Base-by-base conservation (phyloP, 352 stramenopile genomes). In the Pythium plurisporium region DNA sequence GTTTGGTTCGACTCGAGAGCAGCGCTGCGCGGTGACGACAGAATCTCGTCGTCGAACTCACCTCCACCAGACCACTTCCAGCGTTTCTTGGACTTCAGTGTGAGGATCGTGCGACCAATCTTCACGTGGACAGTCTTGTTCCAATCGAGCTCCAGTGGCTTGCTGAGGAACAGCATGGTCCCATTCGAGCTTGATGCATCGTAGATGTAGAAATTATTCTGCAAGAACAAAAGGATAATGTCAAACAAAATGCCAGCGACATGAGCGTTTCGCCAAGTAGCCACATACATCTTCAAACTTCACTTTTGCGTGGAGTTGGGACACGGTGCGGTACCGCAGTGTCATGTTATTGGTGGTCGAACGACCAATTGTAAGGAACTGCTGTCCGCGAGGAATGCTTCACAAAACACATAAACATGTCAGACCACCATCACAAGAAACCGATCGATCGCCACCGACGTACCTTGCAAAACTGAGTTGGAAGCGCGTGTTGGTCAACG, bases 401-500 rank as follows among this genome's bases (percentile, higher is more conserved):
- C 47, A 50, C 26, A 51, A 23, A 29, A 34, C 11, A 66, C 38
- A 50, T 17, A 31, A 26, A 29, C 49, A 47, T 23, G 34, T 57
- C 5, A 58, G 49, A 50, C 7, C 36, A 47, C 27, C 15, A 44
- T n/a, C 5, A 7, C 29, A 8, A 5, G n/a, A 5, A 59, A 19
- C 20, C 33, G 46, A 19, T 19, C 11, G 5, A 15, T n/a, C 4
- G 34, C 14, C 26, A 42, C n/a, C n/a, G 5, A 86, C 78, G 10
- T 72, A 94, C 83, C 88, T 95, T 46, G 84, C 83, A 65, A 97
- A 97, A 60, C 83, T 95, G 36, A 97, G 74, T 62, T 96, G 89
- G 70, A 96, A 97, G 20, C 89, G 86, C 42, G 89, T 97, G 65
- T 95, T 96, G 14, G 91, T 96, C 7, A 97, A 75, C 25, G 79